Evolutionary conservation across 1,284 basidiomycete species (phyloP).

Genomic region (Ceratobasidium sp.): DNA sequence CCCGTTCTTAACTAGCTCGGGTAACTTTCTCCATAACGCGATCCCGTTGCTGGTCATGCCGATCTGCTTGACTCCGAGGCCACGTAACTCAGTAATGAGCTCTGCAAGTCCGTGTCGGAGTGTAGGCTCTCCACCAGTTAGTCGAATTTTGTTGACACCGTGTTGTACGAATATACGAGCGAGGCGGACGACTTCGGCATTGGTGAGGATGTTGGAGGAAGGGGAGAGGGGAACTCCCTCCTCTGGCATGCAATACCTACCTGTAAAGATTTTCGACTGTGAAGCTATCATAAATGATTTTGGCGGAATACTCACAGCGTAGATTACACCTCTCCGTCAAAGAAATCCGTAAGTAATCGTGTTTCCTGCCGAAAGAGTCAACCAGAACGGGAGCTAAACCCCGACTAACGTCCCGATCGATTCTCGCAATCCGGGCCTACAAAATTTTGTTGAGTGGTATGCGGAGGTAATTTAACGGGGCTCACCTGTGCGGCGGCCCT

Average conservation of each 20-base stretch:
- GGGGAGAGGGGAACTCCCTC: constrained; percentile 85
- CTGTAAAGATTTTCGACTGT: constrained; percentile 57
- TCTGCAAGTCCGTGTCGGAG: constrained; percentile 82
- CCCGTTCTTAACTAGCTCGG: constrained; percentile 75
- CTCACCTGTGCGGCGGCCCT: constrained; percentile 32
- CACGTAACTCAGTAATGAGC: constrained; percentile 73
- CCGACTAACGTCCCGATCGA: constrained; percentile 61
- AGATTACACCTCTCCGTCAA: constrained; percentile 90
- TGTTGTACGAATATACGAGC: constrained; percentile 83
- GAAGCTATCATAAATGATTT: background rate
- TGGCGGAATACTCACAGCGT: constrained; percentile 69
- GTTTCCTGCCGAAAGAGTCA: constrained; percentile 77
- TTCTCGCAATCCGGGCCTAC: constrained; percentile 68
- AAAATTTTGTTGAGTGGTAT: background rate
- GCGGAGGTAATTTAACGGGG: background rate
- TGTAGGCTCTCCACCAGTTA: constrained; percentile 92
- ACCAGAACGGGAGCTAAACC: constrained; percentile 68
- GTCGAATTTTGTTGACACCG: constrained; percentile 87
- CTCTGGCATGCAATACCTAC: constrained; percentile 92
- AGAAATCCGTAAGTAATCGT: constrained; percentile 88
- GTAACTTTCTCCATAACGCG: constrained; percentile 77
- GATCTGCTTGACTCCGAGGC: constrained; percentile 77
- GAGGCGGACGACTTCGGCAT: constrained; percentile 81
- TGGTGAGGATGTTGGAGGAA: constrained; percentile 74
- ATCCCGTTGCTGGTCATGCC: constrained; percentile 91